Evolutionary conservation across 352 stramenopile genomes (phyloP).

Genomic region (Phytopythium cucurbitacearum): DNA sequence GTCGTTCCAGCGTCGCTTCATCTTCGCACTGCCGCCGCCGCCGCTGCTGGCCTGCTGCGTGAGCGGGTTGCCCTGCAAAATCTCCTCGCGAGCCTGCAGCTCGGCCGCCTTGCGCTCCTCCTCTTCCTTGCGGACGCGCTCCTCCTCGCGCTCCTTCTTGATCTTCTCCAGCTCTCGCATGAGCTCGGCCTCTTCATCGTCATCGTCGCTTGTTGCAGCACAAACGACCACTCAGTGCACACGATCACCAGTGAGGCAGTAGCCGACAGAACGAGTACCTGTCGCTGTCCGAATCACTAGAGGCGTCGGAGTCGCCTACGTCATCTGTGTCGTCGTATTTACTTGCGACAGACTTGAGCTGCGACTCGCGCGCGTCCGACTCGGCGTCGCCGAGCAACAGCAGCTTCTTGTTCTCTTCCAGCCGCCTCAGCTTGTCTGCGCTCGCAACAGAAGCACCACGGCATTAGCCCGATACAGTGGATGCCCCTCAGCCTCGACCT

Average conservation of each 20-base stretch:
- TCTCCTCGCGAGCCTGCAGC: constrained; percentile 87
- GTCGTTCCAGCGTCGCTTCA: constrained; percentile 99
- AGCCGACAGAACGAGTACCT: constrained; percentile 17
- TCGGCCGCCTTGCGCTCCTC: constrained; percentile 77
- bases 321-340: constrained; percentile 92
- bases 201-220: constrained; percentile 55
- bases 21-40: constrained; percentile 37
- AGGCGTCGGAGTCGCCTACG: constrained; percentile 54
- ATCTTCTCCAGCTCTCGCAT: constrained; percentile 98
- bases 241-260: background rate
- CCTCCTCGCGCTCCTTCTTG: constrained; percentile 93
- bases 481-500: too few relatives aligned
- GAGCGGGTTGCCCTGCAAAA: constrained; percentile 94
- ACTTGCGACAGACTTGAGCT: constrained; percentile 84
- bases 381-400: constrained; percentile 72
- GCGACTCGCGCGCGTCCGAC: constrained; percentile 67
- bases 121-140: constrained; percentile 87
- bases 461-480: constrained; percentile 2
- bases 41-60: constrained; percentile 34
- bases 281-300: constrained; percentile 74
- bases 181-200: constrained; percentile 97
- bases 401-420: constrained; percentile 84
- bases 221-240: background rate
- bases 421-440: constrained; percentile 54
- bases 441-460: constrained; percentile 1